These are phyloP conservation scores for Trichoderma koningii DNA, from an alignment of 2,329 filamentous ascomycete genomes.

Conservation along the genomic window DNA sequence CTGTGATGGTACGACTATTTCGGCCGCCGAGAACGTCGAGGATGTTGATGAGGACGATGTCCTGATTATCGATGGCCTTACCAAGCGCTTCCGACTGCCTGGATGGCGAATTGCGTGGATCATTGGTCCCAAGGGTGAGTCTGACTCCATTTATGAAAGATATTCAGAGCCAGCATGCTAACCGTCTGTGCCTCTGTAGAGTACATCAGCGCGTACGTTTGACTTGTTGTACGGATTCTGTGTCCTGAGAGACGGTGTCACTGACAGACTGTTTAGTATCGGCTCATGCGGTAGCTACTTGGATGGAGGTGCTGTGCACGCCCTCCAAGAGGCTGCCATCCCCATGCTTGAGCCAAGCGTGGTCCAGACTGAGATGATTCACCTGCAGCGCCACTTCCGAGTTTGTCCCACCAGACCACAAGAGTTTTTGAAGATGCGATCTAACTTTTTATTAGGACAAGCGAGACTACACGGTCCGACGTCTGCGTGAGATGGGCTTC, in stretches of 20 bases:
- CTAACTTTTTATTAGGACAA: conserved; percentile 61
- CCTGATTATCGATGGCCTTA: conserved; percentile 91
- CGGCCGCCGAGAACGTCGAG: conserved; percentile 83
- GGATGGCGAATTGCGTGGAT: conserved; percentile 98
- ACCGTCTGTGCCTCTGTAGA: conserved; percentile 49
- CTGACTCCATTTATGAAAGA: not conserved
- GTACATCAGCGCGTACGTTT: conserved; percentile 76
- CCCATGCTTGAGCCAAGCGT: conserved; percentile 86
- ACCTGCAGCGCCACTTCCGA: conserved; percentile 84
- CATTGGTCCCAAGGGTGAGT: conserved; percentile 74
- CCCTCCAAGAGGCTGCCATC: conserved; percentile 92
- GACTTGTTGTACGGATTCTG: not conserved
- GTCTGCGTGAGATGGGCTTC: conserved; percentile 85
- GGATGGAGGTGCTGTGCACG: conserved; percentile 90
- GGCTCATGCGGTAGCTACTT: conserved; percentile 91
- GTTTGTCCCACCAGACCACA: conserved; percentile 42
- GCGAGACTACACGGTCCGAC: conserved; percentile 83
- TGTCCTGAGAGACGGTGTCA: not conserved
- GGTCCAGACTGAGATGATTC: conserved; percentile 83
- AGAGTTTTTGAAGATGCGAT: not conserved
- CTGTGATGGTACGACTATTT: conserved; percentile 89
- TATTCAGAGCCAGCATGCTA: not conserved
- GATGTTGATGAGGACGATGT: conserved; percentile 91
- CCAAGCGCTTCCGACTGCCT: conserved; percentile 93
- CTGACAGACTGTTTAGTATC: conserved; percentile 51